Conservation (phyloP, 2,329 filamentous ascomycete species). For the Stylonectria norvegica region DNA sequence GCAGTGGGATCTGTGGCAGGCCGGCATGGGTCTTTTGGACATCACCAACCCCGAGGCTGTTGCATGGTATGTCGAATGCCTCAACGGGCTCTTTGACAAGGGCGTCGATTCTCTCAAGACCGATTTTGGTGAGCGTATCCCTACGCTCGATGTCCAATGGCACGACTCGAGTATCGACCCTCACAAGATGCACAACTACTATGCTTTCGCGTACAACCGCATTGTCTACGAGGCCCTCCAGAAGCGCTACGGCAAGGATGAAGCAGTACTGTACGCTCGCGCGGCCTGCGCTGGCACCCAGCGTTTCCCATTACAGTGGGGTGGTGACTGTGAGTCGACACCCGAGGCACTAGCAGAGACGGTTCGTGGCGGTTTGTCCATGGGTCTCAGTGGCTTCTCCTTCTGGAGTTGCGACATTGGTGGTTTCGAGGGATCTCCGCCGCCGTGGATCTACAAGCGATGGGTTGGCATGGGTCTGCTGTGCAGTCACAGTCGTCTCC, state of each 20-base stretch:
- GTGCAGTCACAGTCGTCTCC: conserved; percentile 66
- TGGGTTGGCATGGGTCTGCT: conserved; percentile 75
- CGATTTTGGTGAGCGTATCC: conserved; percentile 72
- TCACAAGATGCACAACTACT: conserved; percentile 72
- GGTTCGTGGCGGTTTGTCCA: conserved; percentile 60
- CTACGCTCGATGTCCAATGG: conserved; percentile 62
- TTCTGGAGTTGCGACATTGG: conserved; percentile 72
- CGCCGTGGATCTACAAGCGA: conserved; percentile 69
- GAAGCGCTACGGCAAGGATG: conserved; percentile 45
- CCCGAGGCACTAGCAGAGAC: conserved; percentile 71
- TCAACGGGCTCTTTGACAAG: conserved; percentile 62
- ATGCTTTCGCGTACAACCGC: conserved; percentile 70
- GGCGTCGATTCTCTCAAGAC: conserved; percentile 73
- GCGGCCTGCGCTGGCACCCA: conserved; percentile 66
- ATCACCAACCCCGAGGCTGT: conserved; percentile 69
- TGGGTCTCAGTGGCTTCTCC: conserved; percentile 61
- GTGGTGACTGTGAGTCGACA: conserved; percentile 72
- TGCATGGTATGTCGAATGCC: conserved; percentile 60
- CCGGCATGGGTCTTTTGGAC: conserved; percentile 71
- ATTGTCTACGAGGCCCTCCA: conserved; percentile 64
- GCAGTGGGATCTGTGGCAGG: conserved; percentile 77
- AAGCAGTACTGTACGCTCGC: conserved; percentile 64
- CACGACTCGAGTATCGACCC: conserved; percentile 57
- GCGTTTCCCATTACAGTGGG: conserved; percentile 68
- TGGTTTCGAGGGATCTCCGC: conserved; percentile 66